These are phyloP conservation scores for Platanus orientalis DNA, from an alignment of 164 flowering plant genomes.

Conservation along the genomic window DNA sequence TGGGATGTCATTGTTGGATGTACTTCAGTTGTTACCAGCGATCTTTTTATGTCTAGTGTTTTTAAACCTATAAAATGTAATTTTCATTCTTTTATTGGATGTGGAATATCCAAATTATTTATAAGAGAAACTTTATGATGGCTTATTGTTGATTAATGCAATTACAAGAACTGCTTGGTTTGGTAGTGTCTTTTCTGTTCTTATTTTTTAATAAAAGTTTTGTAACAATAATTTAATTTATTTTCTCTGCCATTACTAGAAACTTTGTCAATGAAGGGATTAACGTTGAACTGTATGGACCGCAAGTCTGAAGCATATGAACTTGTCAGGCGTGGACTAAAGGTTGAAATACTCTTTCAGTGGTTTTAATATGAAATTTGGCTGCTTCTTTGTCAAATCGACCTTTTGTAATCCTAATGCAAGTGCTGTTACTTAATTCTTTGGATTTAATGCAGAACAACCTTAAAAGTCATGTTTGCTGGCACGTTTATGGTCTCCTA, in stretches of 20 bases:
- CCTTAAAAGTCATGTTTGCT: slow-evolving; percentile 98
- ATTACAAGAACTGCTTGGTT: neutral
- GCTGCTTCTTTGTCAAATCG: neutral
- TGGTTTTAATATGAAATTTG: slow-evolving; percentile 1
- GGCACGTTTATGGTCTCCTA: slow-evolving; percentile 99
- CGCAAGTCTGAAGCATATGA: slow-evolving; percentile 99
- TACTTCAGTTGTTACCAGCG: no score
- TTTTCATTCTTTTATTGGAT: no score
- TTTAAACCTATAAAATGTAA: no score
- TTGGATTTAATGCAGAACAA: slow-evolving; percentile 69
- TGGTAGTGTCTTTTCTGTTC: no score
- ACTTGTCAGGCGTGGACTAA: slow-evolving; percentile 90
- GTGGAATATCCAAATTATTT: no score
- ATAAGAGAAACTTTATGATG: no score
- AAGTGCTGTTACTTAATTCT: no score
- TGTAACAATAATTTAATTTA: neutral
- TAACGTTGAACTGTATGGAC: slow-evolving; percentile 97
- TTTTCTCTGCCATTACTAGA: slow-evolving; percentile 35
- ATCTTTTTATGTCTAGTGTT: no score
- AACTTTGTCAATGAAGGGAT: slow-evolving; percentile 98
- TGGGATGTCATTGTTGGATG: no score
- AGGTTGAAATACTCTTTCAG: slow-evolving; percentile 39
- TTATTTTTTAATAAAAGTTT: neutral
- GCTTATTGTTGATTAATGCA: no score
- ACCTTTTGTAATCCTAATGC: neutral